Evolutionary conservation across 495 filamentous ascomycete genomes (phyloP).

Genomic region (Hypoxylon lienhwacheense): DNA sequence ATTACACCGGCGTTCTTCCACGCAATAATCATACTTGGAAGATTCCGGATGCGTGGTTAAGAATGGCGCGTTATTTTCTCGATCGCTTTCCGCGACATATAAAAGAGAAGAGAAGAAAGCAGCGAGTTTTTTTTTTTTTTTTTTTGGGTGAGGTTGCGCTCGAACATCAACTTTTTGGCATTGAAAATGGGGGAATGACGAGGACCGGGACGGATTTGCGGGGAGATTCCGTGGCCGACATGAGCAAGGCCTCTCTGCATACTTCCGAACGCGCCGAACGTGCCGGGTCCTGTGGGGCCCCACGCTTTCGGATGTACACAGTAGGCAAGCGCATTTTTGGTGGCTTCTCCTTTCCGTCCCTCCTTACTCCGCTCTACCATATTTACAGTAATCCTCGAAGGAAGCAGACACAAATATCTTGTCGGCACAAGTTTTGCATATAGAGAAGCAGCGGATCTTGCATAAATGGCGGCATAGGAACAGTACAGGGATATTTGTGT

Average conservation of each 20-base stretch:
- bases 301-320: constrained; percentile 22
- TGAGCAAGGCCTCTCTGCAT: neutral
- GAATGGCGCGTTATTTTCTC: neutral
- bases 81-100: neutral
- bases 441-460: constrained; percentile 30
- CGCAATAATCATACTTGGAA: constrained; percentile 5
- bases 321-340: constrained; percentile 12
- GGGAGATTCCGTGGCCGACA: constrained; percentile 21
- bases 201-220: constrained; percentile 6
- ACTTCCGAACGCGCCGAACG: constrained; percentile 23
- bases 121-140: too few relatives aligned
- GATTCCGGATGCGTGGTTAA: constrained; percentile 12
- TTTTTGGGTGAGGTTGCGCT: too few relatives aligned
- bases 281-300: constrained; percentile 27
- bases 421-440: constrained; percentile 25
- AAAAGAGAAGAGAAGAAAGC: neutral
- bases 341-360: constrained; percentile 13
- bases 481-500: constrained; percentile 25
- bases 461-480: constrained; percentile 28
- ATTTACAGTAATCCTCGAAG: constrained; percentile 23
- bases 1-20: constrained; percentile 17
- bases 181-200: too few relatives aligned
- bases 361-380: constrained; percentile 8
- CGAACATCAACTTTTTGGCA: too few relatives aligned
- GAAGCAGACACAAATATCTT: constrained; percentile 16